A percentile compares a stretch with the other conserved stretches of the same genome.
These are phyloP conservation scores for Grosmannia penicillata DNA, from an alignment of 2,329 filamentous ascomycete species.

Conservation along the genomic window DNA sequence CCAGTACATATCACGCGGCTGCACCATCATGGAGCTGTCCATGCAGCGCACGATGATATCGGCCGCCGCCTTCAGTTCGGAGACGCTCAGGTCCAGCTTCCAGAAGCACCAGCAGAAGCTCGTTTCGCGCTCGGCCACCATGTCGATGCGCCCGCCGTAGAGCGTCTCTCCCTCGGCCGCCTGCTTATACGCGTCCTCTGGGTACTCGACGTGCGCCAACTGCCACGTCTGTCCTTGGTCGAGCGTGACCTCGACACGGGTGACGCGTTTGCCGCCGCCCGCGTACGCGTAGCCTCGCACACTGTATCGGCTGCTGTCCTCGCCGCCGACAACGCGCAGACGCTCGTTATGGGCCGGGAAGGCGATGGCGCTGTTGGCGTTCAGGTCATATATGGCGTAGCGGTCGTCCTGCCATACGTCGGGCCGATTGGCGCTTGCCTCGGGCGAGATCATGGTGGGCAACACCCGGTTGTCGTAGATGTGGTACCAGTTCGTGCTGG, in stretches of 20 bases:
- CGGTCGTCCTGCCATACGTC: slow-evolving; percentile 79
- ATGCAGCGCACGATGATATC: slow-evolving; percentile 75
- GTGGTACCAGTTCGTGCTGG: slow-evolving; percentile 91
- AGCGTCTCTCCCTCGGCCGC: slow-evolving; percentile 37
- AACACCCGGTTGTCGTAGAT: slow-evolving; percentile 86
- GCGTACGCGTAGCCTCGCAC: slow-evolving; percentile 76
- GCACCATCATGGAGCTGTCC: slow-evolving; percentile 78
- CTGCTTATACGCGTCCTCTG: slow-evolving; percentile 68
- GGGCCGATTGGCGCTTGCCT: slow-evolving; percentile 58
- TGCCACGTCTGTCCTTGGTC: slow-evolving; percentile 70
- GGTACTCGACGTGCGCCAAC: slow-evolving; percentile 63
- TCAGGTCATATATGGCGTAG: slow-evolving; percentile 87
- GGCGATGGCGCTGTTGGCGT: slow-evolving; percentile 68
- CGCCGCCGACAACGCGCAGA: slow-evolving; percentile 29
- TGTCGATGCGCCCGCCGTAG: slow-evolving; percentile 64
- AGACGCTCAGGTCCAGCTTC: slow-evolving; percentile 61
- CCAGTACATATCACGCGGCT: slow-evolving; percentile 94
- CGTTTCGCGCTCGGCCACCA: slow-evolving; percentile 53
- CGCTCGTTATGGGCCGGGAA: slow-evolving; percentile 67
- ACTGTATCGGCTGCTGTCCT: slow-evolving; percentile 32
- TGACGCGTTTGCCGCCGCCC: slow-evolving; percentile 72
- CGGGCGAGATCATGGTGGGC: slow-evolving; percentile 73
- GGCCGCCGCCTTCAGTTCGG: slow-evolving; percentile 45
- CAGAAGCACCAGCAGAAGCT: slow-evolving; percentile 10
- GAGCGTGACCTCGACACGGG: slow-evolving; percentile 67